phyloP scores from a whole-genome alignment of 164 flowering plant species.

The Vitis rupestris region DNA sequence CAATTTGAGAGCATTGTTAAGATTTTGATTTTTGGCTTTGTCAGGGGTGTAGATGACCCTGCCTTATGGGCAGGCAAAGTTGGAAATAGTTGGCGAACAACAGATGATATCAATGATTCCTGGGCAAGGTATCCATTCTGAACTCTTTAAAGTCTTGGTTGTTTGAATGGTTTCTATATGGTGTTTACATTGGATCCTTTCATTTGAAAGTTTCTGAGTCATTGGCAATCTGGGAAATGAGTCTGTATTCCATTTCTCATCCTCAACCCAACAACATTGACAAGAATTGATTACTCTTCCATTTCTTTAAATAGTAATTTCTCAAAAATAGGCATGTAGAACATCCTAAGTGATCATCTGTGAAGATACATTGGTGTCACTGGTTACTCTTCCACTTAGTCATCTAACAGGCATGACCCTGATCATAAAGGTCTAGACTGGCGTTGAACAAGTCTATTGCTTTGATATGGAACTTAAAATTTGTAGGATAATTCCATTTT shows the following conservation, averaged over 20 bases:
- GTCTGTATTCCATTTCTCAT: neutral
- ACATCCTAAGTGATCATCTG: neutral
- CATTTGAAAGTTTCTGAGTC: neutral
- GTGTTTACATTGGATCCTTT: neutral
- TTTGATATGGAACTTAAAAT: too few relatives aligned
- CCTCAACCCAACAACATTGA: neutral
- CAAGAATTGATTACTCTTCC: neutral
- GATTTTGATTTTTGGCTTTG: slow-evolving; percentile 9
- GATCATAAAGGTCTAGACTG: neutral
- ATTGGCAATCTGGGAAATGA: neutral
- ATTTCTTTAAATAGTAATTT: too few relatives aligned
- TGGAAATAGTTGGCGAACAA: slow-evolving; percentile 98
- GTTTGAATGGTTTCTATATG: neutral
- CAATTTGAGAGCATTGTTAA: neutral
- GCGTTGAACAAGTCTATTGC: too few relatives aligned
- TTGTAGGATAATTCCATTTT: too few relatives aligned
- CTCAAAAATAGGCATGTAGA: too few relatives aligned
- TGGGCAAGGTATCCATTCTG: slow-evolving; percentile 73
- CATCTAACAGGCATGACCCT: neutral
- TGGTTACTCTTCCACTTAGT: neutral
- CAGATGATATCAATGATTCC: slow-evolving; percentile 86
- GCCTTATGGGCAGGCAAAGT: slow-evolving; percentile 85
- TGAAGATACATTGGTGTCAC: neutral
- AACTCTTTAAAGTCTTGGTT: neutral
- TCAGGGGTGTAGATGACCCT: slow-evolving; percentile 93